Evolutionary conservation across 768 basidiomycete genomes (phyloP), one percentile per base, ranked within the genome.

Genomic region (Rhodotorula toruloides): DNA sequence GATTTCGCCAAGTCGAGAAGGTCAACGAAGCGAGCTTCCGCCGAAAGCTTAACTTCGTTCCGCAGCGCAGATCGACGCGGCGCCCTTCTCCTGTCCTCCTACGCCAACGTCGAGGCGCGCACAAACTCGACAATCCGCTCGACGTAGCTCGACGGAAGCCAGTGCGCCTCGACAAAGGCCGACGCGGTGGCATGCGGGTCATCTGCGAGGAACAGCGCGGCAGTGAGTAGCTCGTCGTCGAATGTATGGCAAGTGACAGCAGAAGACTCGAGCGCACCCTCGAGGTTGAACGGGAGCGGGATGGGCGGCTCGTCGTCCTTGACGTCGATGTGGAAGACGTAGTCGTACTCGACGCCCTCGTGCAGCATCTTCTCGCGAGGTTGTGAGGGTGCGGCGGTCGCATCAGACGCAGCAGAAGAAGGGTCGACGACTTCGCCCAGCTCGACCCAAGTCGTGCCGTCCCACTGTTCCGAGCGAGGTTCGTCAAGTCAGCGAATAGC

Each of bases 261-360:
- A 14, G 31, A 14, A 25, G 17, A 29, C n/a, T 2, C 13, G 22
- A 19, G 19, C 61, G 2, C 29, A 63, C 69, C 65, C 21, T 68
- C 83, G 36, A 83, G 85, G 76, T 98, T 96, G 77, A 88, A 97
- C 0, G 94, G 92, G 36, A 99, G 81, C 74, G 93, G 94, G 63
- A 98, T 79, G 4, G 93, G 87, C 21, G 94, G 92, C 31, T 84
- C 85, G 7, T 93, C 93, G 66, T 98, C 96, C 74, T 90, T 83
- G 36, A 97, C 87, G 74, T 98, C 96, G 44, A 99, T 93, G 73
- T 91, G 90, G 73, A 98, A 96, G 25, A 98, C 93, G 73, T 93
- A 94, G 77, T 99, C 96, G 74, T 93, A 98, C 78, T 94, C 91
- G 74, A 86, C 86, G 16, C 94, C 94, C 70, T 92, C 78, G 63